These are phyloP conservation scores for Syzygium grande DNA, from an alignment of 345 rosid species.

Conservation along the genomic window DNA sequence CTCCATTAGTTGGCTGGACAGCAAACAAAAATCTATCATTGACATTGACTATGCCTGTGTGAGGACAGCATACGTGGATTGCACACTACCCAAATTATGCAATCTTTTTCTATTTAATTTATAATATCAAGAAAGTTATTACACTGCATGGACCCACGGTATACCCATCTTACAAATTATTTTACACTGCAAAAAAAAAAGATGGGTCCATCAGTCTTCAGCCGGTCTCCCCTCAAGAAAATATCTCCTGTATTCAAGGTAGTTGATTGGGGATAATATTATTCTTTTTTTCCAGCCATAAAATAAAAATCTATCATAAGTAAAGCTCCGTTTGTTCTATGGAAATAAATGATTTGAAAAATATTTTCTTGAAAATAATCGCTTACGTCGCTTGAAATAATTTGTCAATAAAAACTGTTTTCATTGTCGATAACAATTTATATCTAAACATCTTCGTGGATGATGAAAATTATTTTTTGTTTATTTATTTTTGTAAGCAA, in stretches of 20 bases:
- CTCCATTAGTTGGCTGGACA: background rate
- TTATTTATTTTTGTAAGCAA: too few relatives aligned
- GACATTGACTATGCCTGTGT: background rate
- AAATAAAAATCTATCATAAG: background rate
- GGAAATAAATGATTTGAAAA: too few relatives aligned
- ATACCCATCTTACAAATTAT: background rate
- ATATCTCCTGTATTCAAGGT: background rate
- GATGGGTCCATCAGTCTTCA: background rate
- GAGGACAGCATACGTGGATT: background rate
- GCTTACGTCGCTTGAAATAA: too few relatives aligned
- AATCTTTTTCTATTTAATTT: background rate
- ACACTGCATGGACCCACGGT: background rate
- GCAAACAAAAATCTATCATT: background rate
- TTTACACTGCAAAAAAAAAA: background rate
- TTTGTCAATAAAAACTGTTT: too few relatives aligned
- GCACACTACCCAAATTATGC: constrained; percentile 1
- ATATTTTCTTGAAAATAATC: too few relatives aligned
- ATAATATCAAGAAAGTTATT: background rate
- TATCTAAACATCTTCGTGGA: too few relatives aligned
- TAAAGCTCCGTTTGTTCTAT: background rate
- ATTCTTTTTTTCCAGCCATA: background rate
- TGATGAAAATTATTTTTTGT: too few relatives aligned
- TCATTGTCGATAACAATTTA: too few relatives aligned
- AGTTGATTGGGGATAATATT: background rate
- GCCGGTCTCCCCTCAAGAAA: background rate